phyloP scores from a whole-genome alignment of 2,329 filamentous ascomycete species.

The Mycogone perniciosa region DNA sequence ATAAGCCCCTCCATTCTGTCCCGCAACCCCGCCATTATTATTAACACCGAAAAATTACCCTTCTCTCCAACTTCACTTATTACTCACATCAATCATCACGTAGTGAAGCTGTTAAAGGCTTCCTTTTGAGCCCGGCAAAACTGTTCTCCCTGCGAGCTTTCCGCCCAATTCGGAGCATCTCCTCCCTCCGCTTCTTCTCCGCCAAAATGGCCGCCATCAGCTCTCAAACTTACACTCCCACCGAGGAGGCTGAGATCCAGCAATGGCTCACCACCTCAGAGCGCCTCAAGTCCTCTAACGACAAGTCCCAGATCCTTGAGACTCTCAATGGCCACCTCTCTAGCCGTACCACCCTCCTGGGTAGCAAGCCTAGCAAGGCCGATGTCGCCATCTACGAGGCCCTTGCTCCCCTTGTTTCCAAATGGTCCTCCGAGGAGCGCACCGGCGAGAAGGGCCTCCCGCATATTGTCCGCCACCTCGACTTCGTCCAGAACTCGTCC shows the following conservation, averaged over 20 bases:
- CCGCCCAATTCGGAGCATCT: slow-evolving; percentile 31
- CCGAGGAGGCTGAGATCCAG: slow-evolving; percentile 80
- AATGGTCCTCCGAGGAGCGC: slow-evolving; percentile 78
- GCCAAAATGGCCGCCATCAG: slow-evolving; percentile 63
- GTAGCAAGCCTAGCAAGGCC: slow-evolving; percentile 80
- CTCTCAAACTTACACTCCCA: slow-evolving; percentile 62
- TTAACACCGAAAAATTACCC: neutral
- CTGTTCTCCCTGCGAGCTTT: slow-evolving; percentile 39
- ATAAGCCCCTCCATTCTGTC: slow-evolving; percentile 11
- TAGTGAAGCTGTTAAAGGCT: neutral
- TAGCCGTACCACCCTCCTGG: slow-evolving; percentile 81
- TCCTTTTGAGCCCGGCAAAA: slow-evolving; percentile 22
- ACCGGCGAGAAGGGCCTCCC: slow-evolving; percentile 86
- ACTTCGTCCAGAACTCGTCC: slow-evolving; percentile 89
- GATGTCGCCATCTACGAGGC: slow-evolving; percentile 79
- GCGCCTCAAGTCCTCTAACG: slow-evolving; percentile 51
- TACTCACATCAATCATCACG: neutral
- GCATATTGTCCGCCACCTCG: slow-evolving; percentile 83
- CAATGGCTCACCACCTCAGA: slow-evolving; percentile 80
- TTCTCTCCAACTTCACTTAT: neutral
- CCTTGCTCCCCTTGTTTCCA: slow-evolving; percentile 67
- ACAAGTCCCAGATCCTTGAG: slow-evolving; percentile 63
- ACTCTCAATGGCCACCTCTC: slow-evolving; percentile 82
- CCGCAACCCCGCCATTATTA: neutral
- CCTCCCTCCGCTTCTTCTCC: slow-evolving; percentile 24